Conservation (phyloP, 352 stramenopile species). For the Globisporangium solare region DNA sequence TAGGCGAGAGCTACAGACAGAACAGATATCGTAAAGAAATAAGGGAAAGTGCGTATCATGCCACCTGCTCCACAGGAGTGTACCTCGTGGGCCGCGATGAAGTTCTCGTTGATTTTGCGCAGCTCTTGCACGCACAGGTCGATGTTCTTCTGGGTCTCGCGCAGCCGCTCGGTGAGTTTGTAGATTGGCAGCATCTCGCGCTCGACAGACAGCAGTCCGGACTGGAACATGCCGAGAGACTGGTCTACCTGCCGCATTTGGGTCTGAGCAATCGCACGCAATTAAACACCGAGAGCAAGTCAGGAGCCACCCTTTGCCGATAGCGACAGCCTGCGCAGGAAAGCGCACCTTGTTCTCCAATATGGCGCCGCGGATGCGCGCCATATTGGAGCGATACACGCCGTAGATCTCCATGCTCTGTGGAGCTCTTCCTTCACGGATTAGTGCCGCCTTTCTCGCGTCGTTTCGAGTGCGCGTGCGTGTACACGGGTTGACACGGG, state of each 20-base stretch:
- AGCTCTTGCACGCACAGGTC: conserved; percentile 74
- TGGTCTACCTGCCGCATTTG: conserved; percentile 60
- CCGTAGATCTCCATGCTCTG: conserved; percentile 51
- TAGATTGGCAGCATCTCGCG: conserved; percentile 82
- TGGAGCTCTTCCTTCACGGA: background rate
- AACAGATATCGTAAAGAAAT: too few species aligned
- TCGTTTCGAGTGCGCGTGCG: background rate
- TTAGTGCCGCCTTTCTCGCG: background rate
- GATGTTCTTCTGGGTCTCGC: conserved; percentile 81
- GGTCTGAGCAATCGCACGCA: conserved; percentile 20
- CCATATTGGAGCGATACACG: conserved; percentile 41
- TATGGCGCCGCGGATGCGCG: conserved; percentile 57
- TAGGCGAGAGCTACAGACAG: conserved; percentile 29
- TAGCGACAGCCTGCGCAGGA: too few species aligned
- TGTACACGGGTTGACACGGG: background rate
- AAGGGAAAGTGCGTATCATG: too few species aligned
- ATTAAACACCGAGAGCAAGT: too few species aligned
- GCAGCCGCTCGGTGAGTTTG: conserved; percentile 76
- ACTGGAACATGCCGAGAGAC: conserved; percentile 57
- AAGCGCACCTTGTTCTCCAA: conserved; percentile 50
- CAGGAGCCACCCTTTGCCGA: too few species aligned
- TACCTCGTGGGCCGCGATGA: conserved; percentile 65
- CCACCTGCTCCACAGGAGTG: too few species aligned
- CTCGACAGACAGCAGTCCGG: conserved; percentile 63
- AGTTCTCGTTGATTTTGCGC: conserved; percentile 67